phyloP scores from a whole-genome alignment of 2,329 filamentous ascomycete genomes.

The Sporothrix variecibatus region DNA sequence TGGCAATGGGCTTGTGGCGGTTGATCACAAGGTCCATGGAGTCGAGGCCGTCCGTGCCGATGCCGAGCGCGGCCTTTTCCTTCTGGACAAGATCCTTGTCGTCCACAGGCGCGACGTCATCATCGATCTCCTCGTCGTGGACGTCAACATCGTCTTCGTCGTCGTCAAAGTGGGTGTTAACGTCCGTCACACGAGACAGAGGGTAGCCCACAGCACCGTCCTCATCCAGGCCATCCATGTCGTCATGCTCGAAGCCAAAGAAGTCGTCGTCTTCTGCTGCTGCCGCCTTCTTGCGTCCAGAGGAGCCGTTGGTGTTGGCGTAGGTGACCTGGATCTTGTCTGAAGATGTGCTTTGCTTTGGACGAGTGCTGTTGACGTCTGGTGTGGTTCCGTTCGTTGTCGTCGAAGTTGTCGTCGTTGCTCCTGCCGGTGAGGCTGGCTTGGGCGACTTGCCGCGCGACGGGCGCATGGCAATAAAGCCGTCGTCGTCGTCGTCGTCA shows the following conservation, averaged over 20 bases:
- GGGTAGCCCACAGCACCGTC: constrained; percentile 37
- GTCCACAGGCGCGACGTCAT: background rate
- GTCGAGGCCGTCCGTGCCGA: constrained; percentile 20
- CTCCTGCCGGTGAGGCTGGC: background rate
- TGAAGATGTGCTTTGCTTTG: background rate
- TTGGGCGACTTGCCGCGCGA: constrained; percentile 13
- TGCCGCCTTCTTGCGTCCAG: background rate
- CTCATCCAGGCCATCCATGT: background rate
- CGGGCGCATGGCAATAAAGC: constrained; percentile 30
- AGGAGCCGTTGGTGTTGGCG: background rate
- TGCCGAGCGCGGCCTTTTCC: constrained; percentile 20
- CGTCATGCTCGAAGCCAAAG: constrained; percentile 33
- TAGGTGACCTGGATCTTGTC: background rate
- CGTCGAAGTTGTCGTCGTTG: background rate
- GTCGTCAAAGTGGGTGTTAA: constrained; percentile 24
- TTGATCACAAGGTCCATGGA: constrained; percentile 17
- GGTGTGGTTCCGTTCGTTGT: background rate
- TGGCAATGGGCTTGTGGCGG: background rate
- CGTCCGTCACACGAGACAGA: constrained; percentile 22
- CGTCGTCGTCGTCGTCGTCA: constrained; percentile 29
- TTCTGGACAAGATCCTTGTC: background rate
- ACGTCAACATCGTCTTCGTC: background rate
- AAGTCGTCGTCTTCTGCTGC: constrained; percentile 28
- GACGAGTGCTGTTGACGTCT: background rate
- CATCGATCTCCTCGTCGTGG: constrained; percentile 29